phyloP scores from a whole-genome alignment of 768 basidiomycete genomes.

The Podaxis sp. region DNA sequence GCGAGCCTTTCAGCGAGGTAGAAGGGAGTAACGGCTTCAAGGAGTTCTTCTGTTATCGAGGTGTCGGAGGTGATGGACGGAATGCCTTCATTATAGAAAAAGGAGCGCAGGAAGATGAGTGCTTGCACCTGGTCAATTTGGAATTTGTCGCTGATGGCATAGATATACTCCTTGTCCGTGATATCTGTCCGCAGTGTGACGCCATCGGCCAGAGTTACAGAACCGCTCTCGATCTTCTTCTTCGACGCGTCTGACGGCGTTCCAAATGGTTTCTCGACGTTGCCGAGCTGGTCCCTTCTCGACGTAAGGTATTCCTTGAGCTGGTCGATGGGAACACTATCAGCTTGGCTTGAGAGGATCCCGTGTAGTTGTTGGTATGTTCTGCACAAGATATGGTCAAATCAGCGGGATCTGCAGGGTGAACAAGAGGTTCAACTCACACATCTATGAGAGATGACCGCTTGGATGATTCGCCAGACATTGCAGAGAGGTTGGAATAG shows the following conservation, averaged over 20 bases:
- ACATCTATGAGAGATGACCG: slow-evolving; percentile 21
- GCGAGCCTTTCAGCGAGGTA: slow-evolving; percentile 80
- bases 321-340: slow-evolving; percentile 59
- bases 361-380: slow-evolving; percentile 62
- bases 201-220: slow-evolving; percentile 68
- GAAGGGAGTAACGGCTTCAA: slow-evolving; percentile 77
- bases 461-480: slow-evolving; percentile 16
- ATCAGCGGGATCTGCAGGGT: background rate
- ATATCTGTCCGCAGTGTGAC: slow-evolving; percentile 62
- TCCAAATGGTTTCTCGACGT: slow-evolving; percentile 58
- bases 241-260: slow-evolving; percentile 67
- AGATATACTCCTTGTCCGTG: slow-evolving; percentile 66
- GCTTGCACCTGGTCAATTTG: slow-evolving; percentile 83
- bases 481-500: slow-evolving; percentile 2
- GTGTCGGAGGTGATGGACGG: slow-evolving; percentile 31
- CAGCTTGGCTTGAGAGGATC: slow-evolving; percentile 53
- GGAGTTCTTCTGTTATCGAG: slow-evolving; percentile 52
- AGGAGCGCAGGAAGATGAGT: slow-evolving; percentile 70
- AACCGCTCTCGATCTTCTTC: slow-evolving; percentile 64
- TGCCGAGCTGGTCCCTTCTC: slow-evolving; percentile 56
- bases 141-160: slow-evolving; percentile 71
- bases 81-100: slow-evolving; percentile 75
- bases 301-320: slow-evolving; percentile 56
- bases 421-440: slow-evolving; percentile 8
- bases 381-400: slow-evolving; percentile 30